Percentiles rank a stretch among this genome's conserved stretches.
Evolutionary conservation across 352 stramenopile genomes (phyloP).

Genomic region (Pythium vanterpoolii): DNA sequence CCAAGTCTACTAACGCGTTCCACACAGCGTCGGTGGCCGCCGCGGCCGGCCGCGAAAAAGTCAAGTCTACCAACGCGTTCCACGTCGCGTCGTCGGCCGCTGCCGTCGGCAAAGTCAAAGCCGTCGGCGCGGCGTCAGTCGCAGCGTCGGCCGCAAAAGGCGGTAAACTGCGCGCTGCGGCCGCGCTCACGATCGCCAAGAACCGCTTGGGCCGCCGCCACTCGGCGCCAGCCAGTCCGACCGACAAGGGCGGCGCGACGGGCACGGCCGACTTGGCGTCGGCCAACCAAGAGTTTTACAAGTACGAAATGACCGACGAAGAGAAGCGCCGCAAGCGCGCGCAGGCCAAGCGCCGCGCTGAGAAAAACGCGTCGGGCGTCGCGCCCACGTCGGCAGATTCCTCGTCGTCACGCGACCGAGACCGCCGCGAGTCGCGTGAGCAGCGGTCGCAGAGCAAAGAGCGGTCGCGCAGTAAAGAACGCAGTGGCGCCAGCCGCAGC

Average conservation of each 20-base stretch:
- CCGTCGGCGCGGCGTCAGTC: conserved; percentile 33
- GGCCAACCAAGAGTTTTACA: conserved; percentile 69
- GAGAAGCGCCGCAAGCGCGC: conserved; percentile 70
- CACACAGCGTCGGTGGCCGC: conserved; percentile 51
- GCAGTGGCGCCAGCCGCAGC: neutral
- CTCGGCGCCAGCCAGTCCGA: conserved; percentile 1
- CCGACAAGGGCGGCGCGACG: neutral
- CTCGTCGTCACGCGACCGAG: neutral
- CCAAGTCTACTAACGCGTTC: conserved; percentile 57
- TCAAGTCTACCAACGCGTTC: conserved; percentile 54
- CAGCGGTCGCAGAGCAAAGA: neutral
- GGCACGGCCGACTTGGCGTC: conserved; percentile 32
- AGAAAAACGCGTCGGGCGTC: conserved; percentile 49
- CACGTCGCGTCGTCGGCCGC: conserved; percentile 42
- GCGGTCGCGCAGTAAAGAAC: conserved; percentile 1
- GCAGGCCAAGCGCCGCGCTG: conserved; percentile 51
- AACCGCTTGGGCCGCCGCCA: conserved; percentile 36
- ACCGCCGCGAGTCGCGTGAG: neutral
- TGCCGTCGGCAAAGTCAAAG: conserved; percentile 55
- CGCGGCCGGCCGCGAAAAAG: conserved; percentile 39
- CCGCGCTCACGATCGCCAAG: conserved; percentile 50
- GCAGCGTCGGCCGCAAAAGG: conserved; percentile 8
- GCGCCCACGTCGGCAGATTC: too few relatives aligned
- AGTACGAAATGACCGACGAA: conserved; percentile 81
- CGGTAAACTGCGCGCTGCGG: conserved; percentile 16